Evolutionary conservation across 108 stramenopile species (phyloP).

Genomic region (Fistulifera solaris): DNA sequence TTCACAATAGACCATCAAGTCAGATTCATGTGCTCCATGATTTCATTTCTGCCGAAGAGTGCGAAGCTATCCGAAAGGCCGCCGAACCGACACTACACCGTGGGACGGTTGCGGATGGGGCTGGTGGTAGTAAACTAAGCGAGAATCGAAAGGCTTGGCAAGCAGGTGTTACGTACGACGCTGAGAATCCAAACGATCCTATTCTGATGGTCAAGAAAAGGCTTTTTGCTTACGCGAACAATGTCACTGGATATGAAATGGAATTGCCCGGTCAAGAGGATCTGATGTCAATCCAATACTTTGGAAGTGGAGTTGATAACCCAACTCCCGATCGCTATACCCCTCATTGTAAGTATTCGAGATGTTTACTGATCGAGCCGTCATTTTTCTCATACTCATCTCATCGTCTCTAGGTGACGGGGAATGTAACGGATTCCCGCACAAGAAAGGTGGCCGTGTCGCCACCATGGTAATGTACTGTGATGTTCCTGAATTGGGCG

Average conservation of each 20-base stretch:
- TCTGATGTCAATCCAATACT: conserved; percentile 78
- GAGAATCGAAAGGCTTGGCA: conserved; percentile 76
- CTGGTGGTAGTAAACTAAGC: conserved; percentile 51
- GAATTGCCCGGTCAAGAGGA: conserved; percentile 74
- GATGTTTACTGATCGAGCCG: too few relatives aligned
- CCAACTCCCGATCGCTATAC: conserved; percentile 80
- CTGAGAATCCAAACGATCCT: conserved; percentile 41
- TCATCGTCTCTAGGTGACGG: conserved; percentile 42
- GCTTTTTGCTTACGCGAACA: conserved; percentile 69
- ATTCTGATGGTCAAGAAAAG: conserved; percentile 44
- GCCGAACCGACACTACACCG: conserved; percentile 43
- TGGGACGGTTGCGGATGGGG: conserved; percentile 78
- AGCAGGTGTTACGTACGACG: conserved; percentile 50
- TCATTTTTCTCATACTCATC: too few relatives aligned
- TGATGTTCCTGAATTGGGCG: conserved; percentile 80
- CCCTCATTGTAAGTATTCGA: conserved; percentile 46
- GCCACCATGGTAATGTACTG: conserved; percentile 96
- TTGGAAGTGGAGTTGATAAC: conserved; percentile 54
- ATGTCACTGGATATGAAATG: conserved; percentile 51
- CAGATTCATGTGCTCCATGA: conserved; percentile 66
- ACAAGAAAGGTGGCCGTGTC: conserved; percentile 65
- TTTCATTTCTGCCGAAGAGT: conserved; percentile 71
- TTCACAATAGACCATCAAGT: conserved; percentile 55
- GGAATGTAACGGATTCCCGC: conserved; percentile 47
- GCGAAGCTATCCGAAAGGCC: conserved; percentile 48